These are phyloP conservation scores for Arthroderma sp. DNA, from an alignment of 2,329 filamentous ascomycete species.

Conservation along the genomic window DNA sequence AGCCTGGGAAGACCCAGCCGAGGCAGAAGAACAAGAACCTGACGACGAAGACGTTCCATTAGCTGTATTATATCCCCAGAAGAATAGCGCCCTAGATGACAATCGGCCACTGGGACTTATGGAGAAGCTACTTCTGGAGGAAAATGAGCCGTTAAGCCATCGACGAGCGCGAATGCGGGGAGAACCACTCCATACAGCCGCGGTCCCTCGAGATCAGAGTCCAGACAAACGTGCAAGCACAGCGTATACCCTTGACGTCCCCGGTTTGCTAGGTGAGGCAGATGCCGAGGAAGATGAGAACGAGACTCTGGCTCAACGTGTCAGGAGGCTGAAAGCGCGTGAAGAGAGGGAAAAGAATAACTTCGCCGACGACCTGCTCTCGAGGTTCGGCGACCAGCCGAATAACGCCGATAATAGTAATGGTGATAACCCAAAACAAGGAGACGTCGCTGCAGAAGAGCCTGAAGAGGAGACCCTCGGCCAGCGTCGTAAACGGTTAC, in stretches of 20 bases:
- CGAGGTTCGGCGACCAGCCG: conserved; percentile 21
- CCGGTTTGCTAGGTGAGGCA: conserved; percentile 14
- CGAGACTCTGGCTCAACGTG: conserved; percentile 34
- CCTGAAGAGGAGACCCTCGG: conserved; percentile 32
- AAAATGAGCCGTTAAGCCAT: conserved; percentile 75
- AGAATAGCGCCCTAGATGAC: conserved; percentile 19
- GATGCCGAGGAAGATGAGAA: conserved; percentile 18
- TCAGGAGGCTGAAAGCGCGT: conserved; percentile 26
- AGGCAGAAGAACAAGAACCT: conserved; percentile 25
- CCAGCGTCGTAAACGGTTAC: conserved; percentile 32
- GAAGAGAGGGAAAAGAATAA: conserved; percentile 15
- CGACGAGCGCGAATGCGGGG: conserved; percentile 64
- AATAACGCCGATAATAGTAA: neutral
- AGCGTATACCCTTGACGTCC: conserved; percentile 20
- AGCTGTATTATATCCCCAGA: conserved; percentile 57
- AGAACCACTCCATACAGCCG: conserved; percentile 26
- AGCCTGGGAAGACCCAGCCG: conserved; percentile 63
- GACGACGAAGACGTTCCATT: conserved; percentile 80
- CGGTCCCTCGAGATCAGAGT: conserved; percentile 8
- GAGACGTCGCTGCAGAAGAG: conserved; percentile 8
- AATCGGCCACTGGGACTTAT: conserved; percentile 34
- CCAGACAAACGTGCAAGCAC: conserved; percentile 20
- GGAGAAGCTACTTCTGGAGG: conserved; percentile 69
- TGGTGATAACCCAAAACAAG: conserved; percentile 1
- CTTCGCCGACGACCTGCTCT: conserved; percentile 32